Base-by-base conservation (phyloP, 1,284 basidiomycete genomes). In the Testicularia cyperi region DNA sequence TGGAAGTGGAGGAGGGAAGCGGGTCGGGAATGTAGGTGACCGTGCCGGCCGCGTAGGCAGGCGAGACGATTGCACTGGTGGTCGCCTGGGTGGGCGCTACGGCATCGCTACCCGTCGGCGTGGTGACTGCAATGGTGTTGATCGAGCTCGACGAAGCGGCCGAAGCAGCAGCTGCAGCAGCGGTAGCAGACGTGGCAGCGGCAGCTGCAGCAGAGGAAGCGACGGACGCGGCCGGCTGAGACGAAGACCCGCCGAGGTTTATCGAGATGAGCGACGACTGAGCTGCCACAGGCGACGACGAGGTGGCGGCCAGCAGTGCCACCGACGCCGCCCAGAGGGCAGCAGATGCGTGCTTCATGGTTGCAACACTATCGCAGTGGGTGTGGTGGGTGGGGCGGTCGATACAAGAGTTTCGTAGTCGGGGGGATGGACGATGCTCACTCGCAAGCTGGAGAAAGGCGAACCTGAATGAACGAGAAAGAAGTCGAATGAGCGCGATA, bases 21-120 rank as follows among this genome's bases (percentile, higher is more conserved):
- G 49, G 53, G n/a, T 42, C 44, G 1, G 54, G 47, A 20, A 49
- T 22, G 37, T 57, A 54, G 20, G 60, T 63, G 20, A 54, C 53
- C 0, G 54, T 62, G 2, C 58, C 58, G 9, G 53, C 53, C 8
- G 58, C 48, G 31, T 52, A 53, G 13, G 53, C 58, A 9, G 58
- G 58, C 19, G 48, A 56, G 4, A 33, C 20, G 32, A 51, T 22
- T 0, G 47, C 20, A 27, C 48, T 44, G 34, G 46, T 33, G 9
- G 44, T 43, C 27, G 45, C 42, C 26, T 51, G 43, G 39, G 40
- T 51, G 7, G 57, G 43, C 5, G 51, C 46, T 4, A 42, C 41
- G 21, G 56, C 42, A 33, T 53, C 49, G 23, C 14, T n/a, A 9
- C 8, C 14, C 10, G 18, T 9, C 9, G 30, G 30, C 13, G 30